These are phyloP conservation scores for Stachybotrys echinatus DNA, from an alignment of 2,329 filamentous ascomycete species.

Conservation along the genomic window DNA sequence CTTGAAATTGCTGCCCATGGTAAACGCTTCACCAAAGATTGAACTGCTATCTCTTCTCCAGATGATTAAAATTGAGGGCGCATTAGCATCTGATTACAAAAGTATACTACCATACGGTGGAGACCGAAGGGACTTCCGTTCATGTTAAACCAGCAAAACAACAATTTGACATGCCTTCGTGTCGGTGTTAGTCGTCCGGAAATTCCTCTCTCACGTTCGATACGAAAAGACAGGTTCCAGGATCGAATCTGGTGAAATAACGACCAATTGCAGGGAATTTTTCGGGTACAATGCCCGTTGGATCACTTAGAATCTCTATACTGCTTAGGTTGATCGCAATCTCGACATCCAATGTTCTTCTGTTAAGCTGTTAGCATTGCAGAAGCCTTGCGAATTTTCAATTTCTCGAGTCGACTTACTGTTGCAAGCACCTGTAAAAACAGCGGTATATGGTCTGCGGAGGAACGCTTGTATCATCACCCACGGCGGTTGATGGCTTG, in stretches of 20 bases:
- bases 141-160: too few relatives aligned
- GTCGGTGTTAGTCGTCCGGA: conserved; percentile 71
- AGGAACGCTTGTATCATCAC: background rate
- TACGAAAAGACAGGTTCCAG: conserved; percentile 61
- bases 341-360: conserved; percentile 1
- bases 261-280: conserved; percentile 70
- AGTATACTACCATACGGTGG: too few relatives aligned
- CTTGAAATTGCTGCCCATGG: too few relatives aligned
- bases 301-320: conserved; percentile 56
- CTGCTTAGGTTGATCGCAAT: conserved; percentile 53
- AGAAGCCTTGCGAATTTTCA: too few relatives aligned
- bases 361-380: background rate
- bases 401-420: too few relatives aligned
- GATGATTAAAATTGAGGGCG: too few relatives aligned
- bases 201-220: conserved; percentile 79
- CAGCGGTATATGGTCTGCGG: background rate
- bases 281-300: conserved; percentile 41
- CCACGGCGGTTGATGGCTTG: background rate
- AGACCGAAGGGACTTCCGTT: too few relatives aligned
- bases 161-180: conserved; percentile 1
- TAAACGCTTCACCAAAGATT: too few relatives aligned
- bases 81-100: too few relatives aligned
- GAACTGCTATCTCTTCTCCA: too few relatives aligned
- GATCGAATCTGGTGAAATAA: conserved; percentile 85
- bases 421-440: conserved; percentile 78